These are phyloP conservation scores for Pseudogymnoascus sp. DNA, from an alignment of 2,329 filamentous ascomycete species.

Conservation along the genomic window DNA sequence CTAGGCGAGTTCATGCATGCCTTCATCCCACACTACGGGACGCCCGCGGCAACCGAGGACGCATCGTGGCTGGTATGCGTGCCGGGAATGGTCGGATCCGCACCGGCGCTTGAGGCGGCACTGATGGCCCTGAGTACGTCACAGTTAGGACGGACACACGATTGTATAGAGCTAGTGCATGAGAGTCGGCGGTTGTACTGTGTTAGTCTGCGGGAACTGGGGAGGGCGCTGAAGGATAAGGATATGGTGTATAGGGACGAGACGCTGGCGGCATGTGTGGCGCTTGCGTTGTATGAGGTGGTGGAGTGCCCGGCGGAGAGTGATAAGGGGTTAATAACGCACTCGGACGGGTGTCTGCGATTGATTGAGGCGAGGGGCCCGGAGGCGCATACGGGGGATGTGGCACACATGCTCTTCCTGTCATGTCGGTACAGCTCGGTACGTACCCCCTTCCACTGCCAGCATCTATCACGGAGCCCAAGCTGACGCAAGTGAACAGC, in stretches of 20 bases:
- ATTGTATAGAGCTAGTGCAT: conserved; percentile 21
- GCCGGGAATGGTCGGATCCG: conserved; percentile 19
- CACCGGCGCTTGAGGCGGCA: conserved; percentile 24
- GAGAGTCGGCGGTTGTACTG: conserved; percentile 30
- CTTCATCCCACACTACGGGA: conserved; percentile 15
- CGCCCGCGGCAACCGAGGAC: conserved; percentile 4
- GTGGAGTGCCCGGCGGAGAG: conserved; percentile 29
- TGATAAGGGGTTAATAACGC: conserved; percentile 25
- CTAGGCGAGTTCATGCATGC: conserved; percentile 22
- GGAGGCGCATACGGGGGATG: conserved; percentile 24
- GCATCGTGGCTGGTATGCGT: conserved; percentile 26
- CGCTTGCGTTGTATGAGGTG: conserved; percentile 29
- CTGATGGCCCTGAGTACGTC: conserved; percentile 25
- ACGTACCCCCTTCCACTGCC: background rate
- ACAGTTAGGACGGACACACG: conserved; percentile 23
- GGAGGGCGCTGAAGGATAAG: conserved; percentile 28
- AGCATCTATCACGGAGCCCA: background rate
- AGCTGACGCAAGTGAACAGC: conserved; percentile 18
- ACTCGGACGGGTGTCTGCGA: conserved; percentile 27
- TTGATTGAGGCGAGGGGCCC: conserved; percentile 29
- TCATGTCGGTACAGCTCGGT: conserved; percentile 24
- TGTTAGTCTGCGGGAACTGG: conserved; percentile 28
- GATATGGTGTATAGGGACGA: conserved; percentile 28
- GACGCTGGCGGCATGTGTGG: conserved; percentile 30
- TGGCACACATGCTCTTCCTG: conserved; percentile 29